Base-by-base conservation (phyloP, 2,329 filamentous ascomycete species). In the Trichoderma breve region DNA sequence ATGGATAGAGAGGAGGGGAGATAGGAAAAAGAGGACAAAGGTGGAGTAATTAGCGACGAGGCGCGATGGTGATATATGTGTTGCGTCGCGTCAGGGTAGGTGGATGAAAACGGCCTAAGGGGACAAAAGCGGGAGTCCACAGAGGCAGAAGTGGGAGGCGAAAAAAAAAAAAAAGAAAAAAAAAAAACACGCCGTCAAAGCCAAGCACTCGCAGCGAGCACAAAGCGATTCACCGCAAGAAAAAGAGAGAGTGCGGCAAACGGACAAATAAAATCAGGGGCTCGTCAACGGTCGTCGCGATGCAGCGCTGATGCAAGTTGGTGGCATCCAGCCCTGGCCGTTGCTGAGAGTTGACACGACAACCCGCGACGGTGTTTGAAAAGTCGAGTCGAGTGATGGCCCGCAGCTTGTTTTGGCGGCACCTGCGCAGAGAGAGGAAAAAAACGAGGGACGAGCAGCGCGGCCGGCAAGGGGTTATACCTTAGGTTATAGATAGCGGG, bases 301-400 rank as follows among this genome's bases (percentile, higher is more conserved):
- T 71, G 71, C 32, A 32, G 55, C 34, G 39, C 32, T 30, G 71
- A 67, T 71, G 63, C 39, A 71, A 71, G 21, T 21, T 57, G 43
- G 34, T 64, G 39, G 62, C 71, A 70, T 70, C 65, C 58, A 28
- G 66, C 55, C 55, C 30, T 30, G 32, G 57, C 34, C 62, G 67
- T 55, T 67, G 68, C 26, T 55, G 12, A 61, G 66, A 69, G 66
- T 65, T 66, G 71, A 73, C 67, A 67, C 71, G 69, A 71, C 68
- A 71, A 71, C 64, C 70, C 26, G 70, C 70, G 63, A 68, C 60
- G 64, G 34, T 69, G 65, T 53, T 70, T 70, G 64, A 47, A 47
- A 36, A 55, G 36, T 55, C 53, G 36, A 47, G 67, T 70, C 55
- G 26, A 62, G 65, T 51, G 61, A 67, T 73, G 60, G 60, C 36